Evolutionary conservation across 352 stramenopile genomes (phyloP).

Genomic region (Globisporangium canariense): DNA sequence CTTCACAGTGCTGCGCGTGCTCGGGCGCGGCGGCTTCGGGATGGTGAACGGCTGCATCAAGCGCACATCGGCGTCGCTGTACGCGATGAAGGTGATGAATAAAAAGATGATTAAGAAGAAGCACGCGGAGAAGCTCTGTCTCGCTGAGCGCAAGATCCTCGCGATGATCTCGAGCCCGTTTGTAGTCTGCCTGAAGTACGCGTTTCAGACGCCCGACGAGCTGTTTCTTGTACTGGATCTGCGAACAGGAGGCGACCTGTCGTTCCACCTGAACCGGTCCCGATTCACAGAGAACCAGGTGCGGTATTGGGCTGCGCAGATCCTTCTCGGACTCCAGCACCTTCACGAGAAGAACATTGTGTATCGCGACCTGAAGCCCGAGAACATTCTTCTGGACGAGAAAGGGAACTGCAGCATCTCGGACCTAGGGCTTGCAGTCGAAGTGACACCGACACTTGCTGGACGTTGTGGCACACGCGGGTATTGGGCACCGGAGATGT

Average conservation of each 20-base stretch:
- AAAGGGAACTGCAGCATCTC: conserved; percentile 95
- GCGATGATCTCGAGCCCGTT: conserved; percentile 85
- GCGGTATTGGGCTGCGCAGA: conserved; percentile 81
- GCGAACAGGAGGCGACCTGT: conserved; percentile 95
- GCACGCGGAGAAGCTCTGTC: conserved; percentile 78
- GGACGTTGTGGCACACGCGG: conserved; percentile 71
- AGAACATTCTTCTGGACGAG: conserved; percentile 91
- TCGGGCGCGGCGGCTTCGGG: conserved; percentile 95
- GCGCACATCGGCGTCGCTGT: conserved; percentile 79
- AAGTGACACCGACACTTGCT: conserved; percentile 86
- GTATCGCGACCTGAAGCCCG: conserved; percentile 87
- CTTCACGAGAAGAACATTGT: conserved; percentile 90
- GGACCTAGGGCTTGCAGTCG: conserved; percentile 95
- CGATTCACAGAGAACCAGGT: conserved; percentile 71
- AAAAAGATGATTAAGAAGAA: conserved; percentile 92
- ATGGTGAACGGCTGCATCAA: conserved; percentile 97
- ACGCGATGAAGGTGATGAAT: conserved; percentile 88
- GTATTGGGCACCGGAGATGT: conserved; percentile 98
- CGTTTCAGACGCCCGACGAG: conserved; percentile 93
- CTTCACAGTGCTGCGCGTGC: conserved; percentile 94
- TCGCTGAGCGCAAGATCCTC: conserved; percentile 76
- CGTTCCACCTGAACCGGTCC: conserved; percentile 73
- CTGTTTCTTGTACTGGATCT: conserved; percentile 97
- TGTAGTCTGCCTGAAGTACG: conserved; percentile 95
- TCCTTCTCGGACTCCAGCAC: conserved; percentile 73